These are phyloP conservation scores for Debaryomyces hansenii DNA, from an alignment of 805 yeast genomes.

Conservation along the genomic window DNA sequence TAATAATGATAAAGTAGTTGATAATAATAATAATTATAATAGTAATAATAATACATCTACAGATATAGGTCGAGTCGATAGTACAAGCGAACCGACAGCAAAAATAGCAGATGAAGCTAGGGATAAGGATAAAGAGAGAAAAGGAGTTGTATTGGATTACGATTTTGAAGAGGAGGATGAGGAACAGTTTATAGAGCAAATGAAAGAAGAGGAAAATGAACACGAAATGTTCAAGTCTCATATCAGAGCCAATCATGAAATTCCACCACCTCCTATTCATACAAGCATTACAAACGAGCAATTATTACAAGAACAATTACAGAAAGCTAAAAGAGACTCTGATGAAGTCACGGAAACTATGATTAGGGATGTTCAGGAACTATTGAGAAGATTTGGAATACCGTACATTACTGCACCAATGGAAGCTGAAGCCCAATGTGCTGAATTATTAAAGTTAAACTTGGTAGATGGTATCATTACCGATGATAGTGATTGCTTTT, in stretches of 20 bases:
- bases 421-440: constrained; percentile 99
- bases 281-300: constrained; percentile 48
- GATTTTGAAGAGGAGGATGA: constrained; percentile 81
- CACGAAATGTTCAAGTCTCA: constrained; percentile 58
- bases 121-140: background rate
- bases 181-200: constrained; percentile 57
- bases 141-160: constrained; percentile 45
- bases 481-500: constrained; percentile 94
- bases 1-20: background rate
- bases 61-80: background rate
- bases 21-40: background rate
- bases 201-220: constrained; percentile 70
- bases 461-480: constrained; percentile 94
- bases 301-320: constrained; percentile 58
- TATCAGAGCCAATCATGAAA: constrained; percentile 20
- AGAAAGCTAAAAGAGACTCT: constrained; percentile 76
- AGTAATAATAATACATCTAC: background rate
- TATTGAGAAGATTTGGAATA: constrained; percentile 83
- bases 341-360: constrained; percentile 86
- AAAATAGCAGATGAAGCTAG: background rate
- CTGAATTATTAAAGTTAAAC: constrained; percentile 63
- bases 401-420: constrained; percentile 96
- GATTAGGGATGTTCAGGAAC: constrained; percentile 88
- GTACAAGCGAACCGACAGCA: background rate
- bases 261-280: constrained; percentile 21